A percentile compares a stretch with the other conserved stretches of the same genome.
phyloP scores from a whole-genome alignment of 2,329 filamentous ascomycete genomes.

The Sarocladiaceae sp. region DNA sequence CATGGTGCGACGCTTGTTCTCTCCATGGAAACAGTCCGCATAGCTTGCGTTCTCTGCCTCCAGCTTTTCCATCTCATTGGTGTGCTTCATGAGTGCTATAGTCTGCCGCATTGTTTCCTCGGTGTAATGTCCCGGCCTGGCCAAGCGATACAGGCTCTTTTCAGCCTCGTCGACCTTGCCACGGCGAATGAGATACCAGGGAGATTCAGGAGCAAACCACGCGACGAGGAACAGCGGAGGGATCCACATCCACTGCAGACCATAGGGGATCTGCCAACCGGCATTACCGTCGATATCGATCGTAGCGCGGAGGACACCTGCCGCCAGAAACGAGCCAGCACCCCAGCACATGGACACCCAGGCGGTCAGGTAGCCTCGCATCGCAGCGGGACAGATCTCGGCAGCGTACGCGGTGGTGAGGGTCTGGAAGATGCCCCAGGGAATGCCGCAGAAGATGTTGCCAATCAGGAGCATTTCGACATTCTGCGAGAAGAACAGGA shows the following conservation, averaged over 20 bases:
- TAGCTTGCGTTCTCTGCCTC: constrained; percentile 28
- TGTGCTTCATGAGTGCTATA: constrained; percentile 37
- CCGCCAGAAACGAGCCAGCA: constrained; percentile 34
- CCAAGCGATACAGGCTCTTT: constrained; percentile 23
- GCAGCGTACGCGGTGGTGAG: constrained; percentile 39
- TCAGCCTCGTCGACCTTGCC: constrained; percentile 24
- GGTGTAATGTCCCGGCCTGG: constrained; percentile 25
- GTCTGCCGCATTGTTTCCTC: constrained; percentile 32
- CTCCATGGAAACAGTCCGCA: constrained; percentile 33
- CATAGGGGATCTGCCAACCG: constrained; percentile 31
- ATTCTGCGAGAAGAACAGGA: constrained; percentile 35
- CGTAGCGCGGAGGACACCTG: constrained; percentile 27
- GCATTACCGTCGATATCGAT: constrained; percentile 14
- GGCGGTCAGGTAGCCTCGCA: constrained; percentile 34
- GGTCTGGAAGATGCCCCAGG: constrained; percentile 36
- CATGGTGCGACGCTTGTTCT: constrained; percentile 32
- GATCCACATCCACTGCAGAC: constrained; percentile 39
- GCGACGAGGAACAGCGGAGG: constrained; percentile 27
- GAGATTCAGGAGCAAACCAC: constrained; percentile 37
- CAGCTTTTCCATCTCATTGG: constrained; percentile 33
- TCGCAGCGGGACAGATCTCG: constrained; percentile 27
- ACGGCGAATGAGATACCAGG: constrained; percentile 35
- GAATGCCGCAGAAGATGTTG: constrained; percentile 37
- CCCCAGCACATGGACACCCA: constrained; percentile 39
- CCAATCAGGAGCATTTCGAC: constrained; percentile 31